Conservation (phyloP, 192 early-diverging fungal genomes). For the Entomortierella chlamydospora region DNA sequence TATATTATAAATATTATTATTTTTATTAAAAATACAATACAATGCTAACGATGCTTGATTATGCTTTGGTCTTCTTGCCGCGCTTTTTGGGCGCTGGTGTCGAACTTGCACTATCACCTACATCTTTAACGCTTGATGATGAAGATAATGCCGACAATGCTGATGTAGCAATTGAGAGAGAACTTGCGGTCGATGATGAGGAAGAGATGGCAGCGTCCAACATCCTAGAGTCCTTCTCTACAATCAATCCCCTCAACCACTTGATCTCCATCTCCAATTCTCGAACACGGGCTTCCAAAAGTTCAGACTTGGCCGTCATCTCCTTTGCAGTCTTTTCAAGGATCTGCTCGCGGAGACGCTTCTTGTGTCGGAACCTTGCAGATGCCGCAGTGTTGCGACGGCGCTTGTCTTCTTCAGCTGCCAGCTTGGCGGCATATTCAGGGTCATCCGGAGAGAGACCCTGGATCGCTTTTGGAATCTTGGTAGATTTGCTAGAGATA, state of each 20-base stretch:
- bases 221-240: slow-evolving; percentile 71
- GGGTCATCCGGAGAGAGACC: slow-evolving; percentile 21
- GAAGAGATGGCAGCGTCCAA: slow-evolving; percentile 6
- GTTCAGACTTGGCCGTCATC: slow-evolving; percentile 80
- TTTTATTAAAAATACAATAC: not conserved
- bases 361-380: slow-evolving; percentile 94
- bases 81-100: slow-evolving; percentile 16
- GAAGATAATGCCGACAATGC: not conserved
- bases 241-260: slow-evolving; percentile 87
- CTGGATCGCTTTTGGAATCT: not conserved
- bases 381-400: slow-evolving; percentile 95
- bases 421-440: slow-evolving; percentile 30
- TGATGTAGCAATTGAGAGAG: not conserved
- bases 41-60: too few species aligned
- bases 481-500: not conserved
- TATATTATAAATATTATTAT: not conserved
- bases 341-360: slow-evolving; percentile 90
- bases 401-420: slow-evolving; percentile 88
- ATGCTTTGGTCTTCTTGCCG: slow-evolving; percentile 24
- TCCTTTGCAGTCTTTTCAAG: slow-evolving; percentile 86
- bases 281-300: slow-evolving; percentile 79
- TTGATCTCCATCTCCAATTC: slow-evolving; percentile 95
- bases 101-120: slow-evolving; percentile 1
- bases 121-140: not conserved
- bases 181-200: not conserved